Evolutionary conservation across 2,329 filamentous ascomycete species (phyloP).

Genomic region (Tolypocladium cylindrosporum): DNA sequence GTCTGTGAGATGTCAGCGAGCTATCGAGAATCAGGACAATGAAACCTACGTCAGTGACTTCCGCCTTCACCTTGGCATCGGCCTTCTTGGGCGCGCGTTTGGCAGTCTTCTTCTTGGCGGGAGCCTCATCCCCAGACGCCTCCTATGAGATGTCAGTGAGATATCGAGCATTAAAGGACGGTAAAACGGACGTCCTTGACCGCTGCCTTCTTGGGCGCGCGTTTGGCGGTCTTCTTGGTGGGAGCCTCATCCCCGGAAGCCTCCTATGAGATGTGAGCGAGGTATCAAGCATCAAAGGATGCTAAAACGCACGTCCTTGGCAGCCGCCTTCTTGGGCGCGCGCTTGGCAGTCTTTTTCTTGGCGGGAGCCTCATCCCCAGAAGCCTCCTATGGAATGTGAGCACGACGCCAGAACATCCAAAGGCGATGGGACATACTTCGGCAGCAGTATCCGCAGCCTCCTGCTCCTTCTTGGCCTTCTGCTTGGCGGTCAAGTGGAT

Average conservation of each 20-base stretch:
- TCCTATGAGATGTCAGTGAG: not conserved
- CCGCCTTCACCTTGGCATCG: not conserved
- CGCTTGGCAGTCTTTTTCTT: slow-evolving; percentile 18
- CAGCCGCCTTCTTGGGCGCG: not conserved
- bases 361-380: slow-evolving; percentile 14
- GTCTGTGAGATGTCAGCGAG: not conserved
- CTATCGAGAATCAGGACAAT: not conserved
- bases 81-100: slow-evolving; percentile 3
- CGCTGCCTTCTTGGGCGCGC: not conserved
- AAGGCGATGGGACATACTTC: slow-evolving; percentile 6
- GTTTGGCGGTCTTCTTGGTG: slow-evolving; percentile 10
- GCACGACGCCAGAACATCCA: slow-evolving; percentile 2
- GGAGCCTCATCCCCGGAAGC: slow-evolving; percentile 6
- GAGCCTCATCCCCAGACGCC: slow-evolving; percentile 3
- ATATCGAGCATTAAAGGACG: not conserved
- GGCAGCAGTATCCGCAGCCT: slow-evolving; percentile 12
- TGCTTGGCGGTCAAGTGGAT: slow-evolving; percentile 40
- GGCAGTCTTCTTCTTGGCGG: slow-evolving; percentile 11
- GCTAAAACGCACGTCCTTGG: not conserved
- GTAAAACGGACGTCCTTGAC: not conserved
- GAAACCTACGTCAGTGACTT: not conserved
- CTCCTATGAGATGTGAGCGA: not conserved
- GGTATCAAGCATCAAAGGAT: not conserved
- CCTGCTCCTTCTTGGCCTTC: slow-evolving; percentile 23
- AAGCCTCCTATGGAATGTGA: slow-evolving; percentile 14